phyloP scores from a whole-genome alignment of 495 filamentous ascomycete genomes.

The Jackrogersella multiformis region DNA sequence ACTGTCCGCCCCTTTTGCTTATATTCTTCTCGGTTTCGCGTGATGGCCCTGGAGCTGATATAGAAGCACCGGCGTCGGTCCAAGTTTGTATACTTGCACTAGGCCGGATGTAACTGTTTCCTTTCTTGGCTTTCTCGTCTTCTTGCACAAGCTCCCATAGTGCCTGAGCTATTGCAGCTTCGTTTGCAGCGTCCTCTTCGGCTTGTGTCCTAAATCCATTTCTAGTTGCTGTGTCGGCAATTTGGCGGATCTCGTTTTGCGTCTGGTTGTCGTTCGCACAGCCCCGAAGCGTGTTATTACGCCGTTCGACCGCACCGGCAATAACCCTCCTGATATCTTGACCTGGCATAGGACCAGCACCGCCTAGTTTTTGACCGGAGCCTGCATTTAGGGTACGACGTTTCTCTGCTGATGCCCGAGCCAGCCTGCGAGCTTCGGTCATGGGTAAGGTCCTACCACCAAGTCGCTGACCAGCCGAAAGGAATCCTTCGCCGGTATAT shows the following conservation, averaged over 20 bases:
- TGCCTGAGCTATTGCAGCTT: conserved; percentile 86
- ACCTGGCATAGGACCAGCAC: conserved; percentile 65
- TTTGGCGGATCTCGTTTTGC: conserved; percentile 64
- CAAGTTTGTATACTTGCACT: conserved; percentile 19
- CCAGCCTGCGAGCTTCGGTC: conserved; percentile 79
- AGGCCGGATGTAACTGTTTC: conserved; percentile 70
- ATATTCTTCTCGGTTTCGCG: neutral
- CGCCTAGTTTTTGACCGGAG: conserved; percentile 80
- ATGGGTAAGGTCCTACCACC: conserved; percentile 73
- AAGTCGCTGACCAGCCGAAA: conserved; percentile 75
- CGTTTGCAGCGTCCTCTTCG: conserved; percentile 90
- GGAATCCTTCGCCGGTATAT: conserved; percentile 92
- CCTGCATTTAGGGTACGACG: conserved; percentile 66
- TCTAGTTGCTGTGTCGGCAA: conserved; percentile 71
- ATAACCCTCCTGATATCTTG: conserved; percentile 80
- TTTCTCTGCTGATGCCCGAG: conserved; percentile 79
- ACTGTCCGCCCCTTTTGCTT: conserved; percentile 4
- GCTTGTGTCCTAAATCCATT: conserved; percentile 85
- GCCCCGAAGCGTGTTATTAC: conserved; percentile 69
- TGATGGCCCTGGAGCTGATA: neutral
- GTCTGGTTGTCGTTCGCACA: conserved; percentile 77
- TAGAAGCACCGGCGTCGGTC: neutral
- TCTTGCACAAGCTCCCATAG: conserved; percentile 83
- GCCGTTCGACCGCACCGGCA: conserved; percentile 73
- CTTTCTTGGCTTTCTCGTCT: conserved; percentile 74